Conservation (phyloP, 768 basidiomycete species). For the Leccinum truebloodii region DNA sequence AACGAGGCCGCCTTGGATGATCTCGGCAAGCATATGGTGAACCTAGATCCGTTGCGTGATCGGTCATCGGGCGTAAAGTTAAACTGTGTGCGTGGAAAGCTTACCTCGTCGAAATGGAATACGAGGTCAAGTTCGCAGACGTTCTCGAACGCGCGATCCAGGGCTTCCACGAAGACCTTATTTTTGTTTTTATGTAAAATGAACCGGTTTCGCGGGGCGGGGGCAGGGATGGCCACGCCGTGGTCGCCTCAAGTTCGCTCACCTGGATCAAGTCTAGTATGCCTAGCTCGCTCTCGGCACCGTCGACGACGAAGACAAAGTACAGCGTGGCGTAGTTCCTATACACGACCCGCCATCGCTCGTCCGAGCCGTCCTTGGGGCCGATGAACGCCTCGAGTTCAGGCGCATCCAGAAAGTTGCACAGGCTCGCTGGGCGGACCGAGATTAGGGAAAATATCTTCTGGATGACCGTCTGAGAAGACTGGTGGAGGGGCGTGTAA, state of each 20-base stretch:
- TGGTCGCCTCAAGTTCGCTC: conserved; percentile 20
- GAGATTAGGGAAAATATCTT: conserved; percentile 91
- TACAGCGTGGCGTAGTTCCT: conserved; percentile 94
- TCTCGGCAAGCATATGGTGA: conserved; percentile 93
- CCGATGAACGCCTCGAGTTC: conserved; percentile 78
- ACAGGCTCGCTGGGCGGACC: conserved; percentile 76
- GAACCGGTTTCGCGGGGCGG: neutral
- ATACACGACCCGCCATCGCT: conserved; percentile 87
- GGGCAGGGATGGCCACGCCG: neutral
- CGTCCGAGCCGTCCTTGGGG: conserved; percentile 47
- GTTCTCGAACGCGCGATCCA: conserved; percentile 96
- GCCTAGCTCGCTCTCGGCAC: conserved; percentile 94
- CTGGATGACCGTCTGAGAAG: conserved; percentile 67
- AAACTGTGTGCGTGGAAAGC: conserved; percentile 15
- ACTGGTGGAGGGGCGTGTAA: conserved; percentile 72
- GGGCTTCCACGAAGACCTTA: conserved; percentile 94
- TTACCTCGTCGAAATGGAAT: conserved; percentile 97
- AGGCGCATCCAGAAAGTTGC: conserved; percentile 96
- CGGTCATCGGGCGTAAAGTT: neutral
- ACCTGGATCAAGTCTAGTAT: conserved; percentile 97
- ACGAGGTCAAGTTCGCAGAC: conserved; percentile 98
- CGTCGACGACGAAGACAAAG: conserved; percentile 97
- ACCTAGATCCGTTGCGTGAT: conserved; percentile 45
- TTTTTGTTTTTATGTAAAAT: neutral
- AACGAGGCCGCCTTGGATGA: conserved; percentile 95